phyloP scores from a whole-genome alignment of 257 asterid species.

The Solanum pinnatisectum region DNA sequence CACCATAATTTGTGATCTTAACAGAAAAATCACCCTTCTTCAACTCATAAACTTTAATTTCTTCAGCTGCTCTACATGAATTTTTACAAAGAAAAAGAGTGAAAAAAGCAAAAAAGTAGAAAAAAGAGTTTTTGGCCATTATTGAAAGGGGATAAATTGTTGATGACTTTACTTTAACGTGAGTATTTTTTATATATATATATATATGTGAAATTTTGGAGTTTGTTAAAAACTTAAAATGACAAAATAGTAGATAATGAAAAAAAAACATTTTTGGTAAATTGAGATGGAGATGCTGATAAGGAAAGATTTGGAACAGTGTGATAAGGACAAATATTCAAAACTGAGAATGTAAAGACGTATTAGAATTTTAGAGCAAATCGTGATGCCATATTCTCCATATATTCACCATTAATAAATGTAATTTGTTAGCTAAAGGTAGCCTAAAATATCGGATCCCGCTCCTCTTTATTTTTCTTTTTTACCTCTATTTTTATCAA shows the following conservation, averaged over 20 bases:
- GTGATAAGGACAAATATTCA: background rate
- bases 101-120: conserved; percentile 8
- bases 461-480: background rate
- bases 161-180: background rate
- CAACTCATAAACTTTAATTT: conserved; percentile 38
- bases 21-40: conserved; percentile 33
- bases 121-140: conserved; percentile 17
- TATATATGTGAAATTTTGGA: background rate
- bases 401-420: background rate
- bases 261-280: background rate
- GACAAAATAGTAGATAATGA: background rate
- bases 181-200: background rate
- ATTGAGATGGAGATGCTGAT: background rate
- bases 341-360: background rate
- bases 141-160: background rate
- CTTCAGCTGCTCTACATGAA: conserved; percentile 12
- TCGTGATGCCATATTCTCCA: background rate
- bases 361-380: background rate
- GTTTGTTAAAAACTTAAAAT: too few relatives aligned
- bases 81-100: background rate
- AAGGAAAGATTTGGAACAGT: background rate
- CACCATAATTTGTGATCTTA: conserved; percentile 67
- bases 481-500: too few relatives aligned
- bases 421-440: background rate
- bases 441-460: background rate